Evolutionary conservation across 129 eudicot genomes (phyloP).

Genomic region (Solidago caesia): DNA sequence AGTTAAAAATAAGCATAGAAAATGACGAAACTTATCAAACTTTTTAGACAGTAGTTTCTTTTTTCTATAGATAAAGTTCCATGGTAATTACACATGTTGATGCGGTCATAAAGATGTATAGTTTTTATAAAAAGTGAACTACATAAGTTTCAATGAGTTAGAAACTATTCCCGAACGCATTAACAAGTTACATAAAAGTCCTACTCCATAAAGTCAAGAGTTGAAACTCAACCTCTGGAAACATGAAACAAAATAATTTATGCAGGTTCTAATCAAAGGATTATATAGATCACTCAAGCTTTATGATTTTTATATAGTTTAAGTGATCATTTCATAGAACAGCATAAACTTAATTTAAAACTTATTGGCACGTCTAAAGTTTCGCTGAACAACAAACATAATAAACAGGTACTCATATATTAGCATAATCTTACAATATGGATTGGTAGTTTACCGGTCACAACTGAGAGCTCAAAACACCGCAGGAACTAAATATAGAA

Average conservation of each 20-base stretch:
- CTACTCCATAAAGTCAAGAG: too few species aligned
- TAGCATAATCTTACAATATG: background rate
- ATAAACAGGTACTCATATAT: background rate
- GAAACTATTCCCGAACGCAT: too few species aligned
- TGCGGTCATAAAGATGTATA: too few species aligned
- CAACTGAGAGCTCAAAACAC: background rate
- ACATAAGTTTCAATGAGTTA: too few species aligned
- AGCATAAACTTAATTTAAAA: background rate
- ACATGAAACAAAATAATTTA: background rate
- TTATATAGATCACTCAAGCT: background rate
- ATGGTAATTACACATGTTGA: too few species aligned
- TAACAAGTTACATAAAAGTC: too few species aligned
- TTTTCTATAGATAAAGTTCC: too few species aligned
- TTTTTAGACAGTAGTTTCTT: background rate
- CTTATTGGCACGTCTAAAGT: background rate
- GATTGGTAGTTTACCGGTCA: background rate
- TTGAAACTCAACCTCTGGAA: too few species aligned
- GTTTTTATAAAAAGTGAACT: too few species aligned
- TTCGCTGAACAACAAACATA: background rate
- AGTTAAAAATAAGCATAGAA: background rate
- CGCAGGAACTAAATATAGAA: background rate
- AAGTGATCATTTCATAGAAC: conserved; percentile 6
- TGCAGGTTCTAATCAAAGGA: background rate
- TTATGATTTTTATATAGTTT: background rate
- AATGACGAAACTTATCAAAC: background rate